Evolutionary conservation across 352 stramenopile genomes (phyloP).

Genomic region (Pelagophyceae sp.): DNA sequence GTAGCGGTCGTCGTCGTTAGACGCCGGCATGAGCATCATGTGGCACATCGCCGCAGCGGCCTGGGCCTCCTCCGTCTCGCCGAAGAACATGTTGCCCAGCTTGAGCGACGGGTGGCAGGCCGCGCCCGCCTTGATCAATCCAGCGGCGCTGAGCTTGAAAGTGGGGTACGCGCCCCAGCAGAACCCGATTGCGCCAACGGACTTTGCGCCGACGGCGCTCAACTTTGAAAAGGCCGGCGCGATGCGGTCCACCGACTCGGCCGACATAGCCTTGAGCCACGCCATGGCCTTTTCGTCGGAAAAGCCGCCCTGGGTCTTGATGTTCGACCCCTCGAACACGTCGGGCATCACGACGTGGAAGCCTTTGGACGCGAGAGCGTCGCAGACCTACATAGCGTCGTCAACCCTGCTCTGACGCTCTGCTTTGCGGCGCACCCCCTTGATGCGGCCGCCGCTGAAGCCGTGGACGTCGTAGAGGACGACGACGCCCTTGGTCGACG

Average conservation of each 20-base stretch:
- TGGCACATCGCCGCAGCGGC: not conserved
- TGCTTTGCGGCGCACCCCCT: no score
- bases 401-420: no score
- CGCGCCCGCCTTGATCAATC: not conserved
- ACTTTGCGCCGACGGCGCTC: constrained; percentile 4
- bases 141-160: not conserved
- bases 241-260: not conserved
- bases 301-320: not conserved
- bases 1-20: constrained; percentile 16
- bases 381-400: no score
- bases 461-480: constrained; percentile 23
- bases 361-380: constrained; percentile 9
- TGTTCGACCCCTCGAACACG: not conserved
- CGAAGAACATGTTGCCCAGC: not conserved
- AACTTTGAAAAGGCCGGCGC: not conserved
- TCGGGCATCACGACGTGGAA: constrained; percentile 22
- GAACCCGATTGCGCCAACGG: constrained; percentile 18
- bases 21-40: constrained; percentile 11
- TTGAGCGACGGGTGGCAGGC: not conserved
- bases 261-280: not conserved
- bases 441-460: constrained; percentile 17
- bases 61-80: not conserved
- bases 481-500: not conserved
- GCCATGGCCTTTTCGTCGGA: not conserved
- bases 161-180: constrained; percentile 26